Percentiles rank a stretch among this genome's conserved stretches.
These are phyloP conservation scores for Talaromyces sp. DNA, from an alignment of 2,329 filamentous ascomycete genomes.

Conservation along the genomic window DNA sequence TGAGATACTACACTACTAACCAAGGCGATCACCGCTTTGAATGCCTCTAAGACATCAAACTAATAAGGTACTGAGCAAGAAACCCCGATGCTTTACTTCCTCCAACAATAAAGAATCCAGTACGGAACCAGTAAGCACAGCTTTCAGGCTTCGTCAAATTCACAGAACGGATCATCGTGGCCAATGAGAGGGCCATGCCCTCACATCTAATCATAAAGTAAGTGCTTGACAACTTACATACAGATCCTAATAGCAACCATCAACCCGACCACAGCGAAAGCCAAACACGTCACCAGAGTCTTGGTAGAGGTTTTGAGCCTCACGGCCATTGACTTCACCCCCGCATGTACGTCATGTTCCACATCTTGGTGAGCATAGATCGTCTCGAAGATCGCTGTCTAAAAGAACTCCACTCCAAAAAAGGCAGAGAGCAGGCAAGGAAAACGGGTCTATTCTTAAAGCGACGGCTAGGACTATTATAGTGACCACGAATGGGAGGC, in stretches of 20 bases:
- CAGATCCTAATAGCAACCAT: not conserved
- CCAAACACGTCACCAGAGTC: not conserved
- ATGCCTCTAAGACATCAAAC: too few species aligned
- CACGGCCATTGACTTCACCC: slow-evolving; percentile 1
- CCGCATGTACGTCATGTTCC: not conserved
- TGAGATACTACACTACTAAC: too few species aligned
- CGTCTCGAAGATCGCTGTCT: not conserved
- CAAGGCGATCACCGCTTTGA: too few species aligned
- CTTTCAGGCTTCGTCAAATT: not conserved
- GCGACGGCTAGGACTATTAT: not conserved
- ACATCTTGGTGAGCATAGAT: slow-evolving; percentile 1
- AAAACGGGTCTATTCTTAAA: not conserved
- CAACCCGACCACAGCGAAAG: not conserved
- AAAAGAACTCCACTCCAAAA: not conserved
- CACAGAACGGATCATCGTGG: not conserved
- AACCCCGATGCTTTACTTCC: not conserved
- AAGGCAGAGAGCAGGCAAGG: not conserved
- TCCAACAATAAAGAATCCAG: not conserved
- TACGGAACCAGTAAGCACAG: not conserved
- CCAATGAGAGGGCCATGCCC: not conserved
- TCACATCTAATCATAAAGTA: not conserved
- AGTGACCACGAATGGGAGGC: slow-evolving; percentile 36
- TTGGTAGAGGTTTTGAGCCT: not conserved
- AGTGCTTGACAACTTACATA: not conserved
- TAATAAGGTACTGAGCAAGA: not conserved